Evolutionary conservation across 73 alveolate genomes (phyloP), one percentile per base, ranked within the genome.

Genomic region (Paramecium primaurelia): DNA sequence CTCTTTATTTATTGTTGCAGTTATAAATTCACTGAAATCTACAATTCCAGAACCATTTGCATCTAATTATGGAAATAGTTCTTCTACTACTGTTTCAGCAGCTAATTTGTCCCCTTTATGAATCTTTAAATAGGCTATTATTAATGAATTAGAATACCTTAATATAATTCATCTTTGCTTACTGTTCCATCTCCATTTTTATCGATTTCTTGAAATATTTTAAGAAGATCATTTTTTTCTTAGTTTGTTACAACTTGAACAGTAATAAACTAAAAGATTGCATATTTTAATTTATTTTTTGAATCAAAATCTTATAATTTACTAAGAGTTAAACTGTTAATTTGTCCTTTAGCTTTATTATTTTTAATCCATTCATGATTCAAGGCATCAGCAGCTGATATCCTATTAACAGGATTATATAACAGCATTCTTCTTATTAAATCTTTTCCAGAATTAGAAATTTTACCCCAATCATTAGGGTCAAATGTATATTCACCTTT

Each of bases 391-490:
- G 37, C 38, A 6, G 95, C 95, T 37, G 93, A 42, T 40, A 86
- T 59, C 28, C 95, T 84, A 40, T n/a, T 30, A 4, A 2, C 5
- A 28, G 88, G 94, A 45, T 92, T 68, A 25, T 38, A 54, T 9
- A 71, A 22, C 1, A 92, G 86, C 90, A 92, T 86, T 18, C 73
- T 49, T 54, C 80, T 45, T 3, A 92, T 92, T 20, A 92, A 58
- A 45, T 92, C 95, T 59, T 92, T 92, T 18, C 95, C 95, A 30
- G 92, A 34, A 14, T 36, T 58, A 6, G 94, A 86, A 9, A 92
- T 77, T 45, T 80, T 58, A 0, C 34, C 38, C 73, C 89, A 92
- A 85, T 42, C 92, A 59, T 37, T 40, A 4, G 86, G 28, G 26
- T 92, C 95, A 54, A 87, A 73, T 25, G 36, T 8, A 45, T 86